Evolutionary conservation across 805 yeast genomes (phyloP), one percentile per base, ranked within the genome.

Genomic region (Lipomyces sp.): DNA sequence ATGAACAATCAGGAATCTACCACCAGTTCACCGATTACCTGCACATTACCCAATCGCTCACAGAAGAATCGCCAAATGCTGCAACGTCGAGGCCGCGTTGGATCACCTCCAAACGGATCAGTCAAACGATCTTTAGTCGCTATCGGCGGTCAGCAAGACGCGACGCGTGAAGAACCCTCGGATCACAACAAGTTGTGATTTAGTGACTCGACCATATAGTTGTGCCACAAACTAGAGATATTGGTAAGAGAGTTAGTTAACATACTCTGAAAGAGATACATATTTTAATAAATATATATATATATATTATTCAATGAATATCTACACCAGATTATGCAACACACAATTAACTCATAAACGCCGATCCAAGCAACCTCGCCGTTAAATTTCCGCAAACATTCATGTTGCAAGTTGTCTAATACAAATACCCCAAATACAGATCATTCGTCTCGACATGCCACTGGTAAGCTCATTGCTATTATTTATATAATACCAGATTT

Each of bases 401-500:
- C 15, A 42, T 2, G 18, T 15, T 3, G 48, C 48, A 15, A 15
- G 15, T 13, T 42, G 15, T 42, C 48, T 8, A 42, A 24, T 10
- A n/a, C 24, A 42, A 42, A 42, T n/a, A 6, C 6, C 1, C 48
- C 15, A n/a, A 42, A 15, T 8, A 24, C 18, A 42, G 6, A 5
- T 42, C 24, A 15, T 24, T n/a, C n/a, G 24, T 42, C 24, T 42
- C n/a, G 48, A 42, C 7, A 7, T 7, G 24, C 7, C 24, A 42
- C 48, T 37, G 39, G 8, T 37, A 37, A 10, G 39, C 48, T 15
- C 48, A 42, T 42, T 42, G 48, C n/a, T n/a, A 4, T 37, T 37
- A 37, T 32, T 30, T 6, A 56, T 67, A 67, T 48, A 64, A 45
- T 13, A 67, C 70, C 39, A 29, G 37, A 42, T 29, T 56, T n/a